Conservation (phyloP, 306 rosid species). For the Cyamopsis tetragonoloba region DNA sequence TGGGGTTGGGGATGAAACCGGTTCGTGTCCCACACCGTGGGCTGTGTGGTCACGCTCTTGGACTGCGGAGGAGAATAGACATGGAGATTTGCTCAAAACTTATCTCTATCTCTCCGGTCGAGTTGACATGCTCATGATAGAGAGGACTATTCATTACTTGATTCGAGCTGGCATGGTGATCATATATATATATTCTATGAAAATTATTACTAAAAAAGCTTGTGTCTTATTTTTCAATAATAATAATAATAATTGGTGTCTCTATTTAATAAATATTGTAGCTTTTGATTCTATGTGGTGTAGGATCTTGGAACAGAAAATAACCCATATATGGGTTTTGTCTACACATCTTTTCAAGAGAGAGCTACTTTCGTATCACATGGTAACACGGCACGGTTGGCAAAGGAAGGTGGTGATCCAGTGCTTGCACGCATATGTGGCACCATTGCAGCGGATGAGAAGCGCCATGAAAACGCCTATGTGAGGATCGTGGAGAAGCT, state of each 20-base stretch:
- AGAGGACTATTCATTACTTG: slow-evolving; percentile 60
- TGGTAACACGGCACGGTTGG: slow-evolving; percentile 61
- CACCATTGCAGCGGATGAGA: slow-evolving; percentile 59
- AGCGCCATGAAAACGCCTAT: slow-evolving; percentile 54
- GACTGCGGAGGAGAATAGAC: slow-evolving; percentile 83
- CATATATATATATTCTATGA: rapidly evolving
- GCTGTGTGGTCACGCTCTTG: slow-evolving; percentile 76
- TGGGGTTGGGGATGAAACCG: slow-evolving; percentile 57
- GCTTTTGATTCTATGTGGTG: not conserved
- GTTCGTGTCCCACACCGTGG: slow-evolving; percentile 64
- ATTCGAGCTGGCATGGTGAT: slow-evolving; percentile 75
- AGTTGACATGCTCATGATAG: slow-evolving; percentile 76
- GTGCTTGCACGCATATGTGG: slow-evolving; percentile 55
- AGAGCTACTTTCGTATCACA: slow-evolving; percentile 61
- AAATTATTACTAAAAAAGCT: too few species aligned
- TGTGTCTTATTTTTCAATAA: too few species aligned
- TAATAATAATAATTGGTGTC: too few species aligned
- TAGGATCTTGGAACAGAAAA: slow-evolving; percentile 57
- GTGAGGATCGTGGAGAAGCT: slow-evolving; percentile 50
- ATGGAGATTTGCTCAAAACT: slow-evolving; percentile 68
- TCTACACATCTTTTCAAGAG: slow-evolving; percentile 62
- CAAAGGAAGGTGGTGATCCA: slow-evolving; percentile 43
- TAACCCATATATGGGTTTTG: slow-evolving; percentile 68
- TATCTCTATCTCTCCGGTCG: slow-evolving; percentile 74
- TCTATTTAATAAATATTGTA: too few species aligned